Evolutionary conservation across 345 rosid genomes (phyloP).

Genomic region (Trapa bicornis): DNA sequence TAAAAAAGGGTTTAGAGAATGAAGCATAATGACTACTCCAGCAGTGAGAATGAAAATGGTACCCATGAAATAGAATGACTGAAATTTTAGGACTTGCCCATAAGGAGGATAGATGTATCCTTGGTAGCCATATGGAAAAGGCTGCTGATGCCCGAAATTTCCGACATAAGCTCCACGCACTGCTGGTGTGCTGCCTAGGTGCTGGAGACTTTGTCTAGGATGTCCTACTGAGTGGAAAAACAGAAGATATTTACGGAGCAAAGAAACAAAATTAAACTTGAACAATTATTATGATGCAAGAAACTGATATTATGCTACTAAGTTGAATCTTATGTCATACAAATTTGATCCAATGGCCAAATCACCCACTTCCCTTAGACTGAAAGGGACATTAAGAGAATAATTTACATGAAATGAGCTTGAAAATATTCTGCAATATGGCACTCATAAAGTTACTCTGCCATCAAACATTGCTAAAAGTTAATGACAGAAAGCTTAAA

Average conservation of each 20-base stretch:
- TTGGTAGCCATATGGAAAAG: conserved; percentile 59
- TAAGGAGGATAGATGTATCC: conserved; percentile 74
- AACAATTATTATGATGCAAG: neutral
- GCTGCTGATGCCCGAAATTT: conserved; percentile 68
- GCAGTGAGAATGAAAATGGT: neutral
- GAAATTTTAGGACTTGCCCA: conserved; percentile 40
- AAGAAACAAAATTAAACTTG: neutral
- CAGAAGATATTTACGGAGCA: neutral
- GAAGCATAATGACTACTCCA: neutral
- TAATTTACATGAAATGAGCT: neutral
- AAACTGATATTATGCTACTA: neutral
- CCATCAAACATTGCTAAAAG: too few species aligned
- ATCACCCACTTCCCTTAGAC: neutral
- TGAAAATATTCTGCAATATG: too few species aligned
- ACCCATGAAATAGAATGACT: neutral
- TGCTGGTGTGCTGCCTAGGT: conserved; percentile 42
- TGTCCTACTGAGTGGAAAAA: conserved; percentile 35
- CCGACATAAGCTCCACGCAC: conserved; percentile 57
- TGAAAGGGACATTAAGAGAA: neutral
- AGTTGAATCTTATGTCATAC: neutral
- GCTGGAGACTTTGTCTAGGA: conserved; percentile 47
- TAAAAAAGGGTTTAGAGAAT: conserved; percentile 1
- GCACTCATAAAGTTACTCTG: too few species aligned
- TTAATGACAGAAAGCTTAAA: neutral
- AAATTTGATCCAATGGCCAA: neutral